Evolutionary conservation across 1,284 basidiomycete species (phyloP), one percentile per base, ranked within the genome.

Genomic region (Crucibulum cyathiforme): DNA sequence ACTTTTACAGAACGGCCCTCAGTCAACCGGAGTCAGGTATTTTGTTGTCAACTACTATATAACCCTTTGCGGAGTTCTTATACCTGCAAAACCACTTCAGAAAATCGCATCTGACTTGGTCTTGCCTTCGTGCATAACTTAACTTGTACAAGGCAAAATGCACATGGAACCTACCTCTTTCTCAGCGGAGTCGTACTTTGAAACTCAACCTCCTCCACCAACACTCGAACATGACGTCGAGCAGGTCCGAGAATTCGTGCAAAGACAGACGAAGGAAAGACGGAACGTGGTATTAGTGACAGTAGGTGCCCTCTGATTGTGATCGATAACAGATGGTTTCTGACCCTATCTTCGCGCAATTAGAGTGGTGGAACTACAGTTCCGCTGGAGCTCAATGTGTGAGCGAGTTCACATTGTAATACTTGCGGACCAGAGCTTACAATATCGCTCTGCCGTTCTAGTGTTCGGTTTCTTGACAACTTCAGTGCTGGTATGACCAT

Each of bases 401-500:
- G 84, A 88, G 94, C 82, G 60, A 58, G 60, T 65, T 62, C 62
- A 58, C 59, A 62, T 61, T 58, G 55, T 56, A 36, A 36, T 13
- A 36, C 58, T 47, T 60, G 58, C 58, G 58, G 49, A 35, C 54
- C 43, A 58, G 57, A 56, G 49, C 67, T 71, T 65, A 73, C 67
- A 64, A 62, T 67, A 46, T 58, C 47, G 51, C 48, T 19, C 57
- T 54, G 61, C 61, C 61, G 52, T 70, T 75, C 50, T 75, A 98
- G 96, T 64, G 97, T 99, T 49, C 94, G 98, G 54, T 99, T 98
- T 77, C 83, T 99, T 36, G 97, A 99, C 77, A 99, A 99, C 81
- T 99, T 98, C 77, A 98, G 95, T 74, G 98, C 98, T 56, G 96
- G 93, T 92, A 56, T 64, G 89, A 74, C 31, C 7, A 24, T 59